Evolutionary conservation across 2,329 filamentous ascomycete species (phyloP), one percentile per base, ranked within the genome.

Genomic region (Microsporum canis): DNA sequence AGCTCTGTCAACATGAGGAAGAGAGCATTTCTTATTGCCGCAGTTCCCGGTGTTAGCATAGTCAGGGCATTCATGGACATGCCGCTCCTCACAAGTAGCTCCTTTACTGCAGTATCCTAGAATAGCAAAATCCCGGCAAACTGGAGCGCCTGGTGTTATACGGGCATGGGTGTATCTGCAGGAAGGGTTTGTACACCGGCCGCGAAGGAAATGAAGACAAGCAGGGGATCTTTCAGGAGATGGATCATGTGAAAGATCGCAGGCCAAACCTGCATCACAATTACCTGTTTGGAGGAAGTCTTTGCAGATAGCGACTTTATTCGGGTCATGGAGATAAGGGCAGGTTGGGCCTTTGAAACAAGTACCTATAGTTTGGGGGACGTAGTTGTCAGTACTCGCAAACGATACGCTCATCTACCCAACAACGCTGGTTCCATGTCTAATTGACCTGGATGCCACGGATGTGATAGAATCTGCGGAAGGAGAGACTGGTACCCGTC

Each of bases 11-110:
- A 92, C 84, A 76, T 99, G 94, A 63, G 85, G 88, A 60, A 96
- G 82, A 72, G 87, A 88, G 79, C 92, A 97, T 66, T 86, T 85
- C 75, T 86, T 85, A 72, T 83, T 85, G 72, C 85, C 85, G 83
- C 94, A 99, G 64, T 80, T 79, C 69, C 92, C 92, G 63, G 84
- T 89, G 76, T 96, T 95, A 81, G 89, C 89, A 79, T 95, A 96
- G 73, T 95, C 88, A 64, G 94, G 92, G 75, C 94, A 97, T 75
- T 97, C 92, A 76, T 88, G 87, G 62, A 92, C 87, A 77, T 99
- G 94, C 63, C 91, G 87, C 65, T 94, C 85, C 63, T 83, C 76
- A 75, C 94, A 97, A 60, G 80, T 76, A 61, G 82, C 81, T 63
- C 92, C 94, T 72, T 88, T 88, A 64, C 88, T 86, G 78, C 94